Evolutionary conservation across 2,329 filamentous ascomycete genomes (phyloP), one percentile per base, ranked within the genome.

Genomic region (Falciphora oryzae): DNA sequence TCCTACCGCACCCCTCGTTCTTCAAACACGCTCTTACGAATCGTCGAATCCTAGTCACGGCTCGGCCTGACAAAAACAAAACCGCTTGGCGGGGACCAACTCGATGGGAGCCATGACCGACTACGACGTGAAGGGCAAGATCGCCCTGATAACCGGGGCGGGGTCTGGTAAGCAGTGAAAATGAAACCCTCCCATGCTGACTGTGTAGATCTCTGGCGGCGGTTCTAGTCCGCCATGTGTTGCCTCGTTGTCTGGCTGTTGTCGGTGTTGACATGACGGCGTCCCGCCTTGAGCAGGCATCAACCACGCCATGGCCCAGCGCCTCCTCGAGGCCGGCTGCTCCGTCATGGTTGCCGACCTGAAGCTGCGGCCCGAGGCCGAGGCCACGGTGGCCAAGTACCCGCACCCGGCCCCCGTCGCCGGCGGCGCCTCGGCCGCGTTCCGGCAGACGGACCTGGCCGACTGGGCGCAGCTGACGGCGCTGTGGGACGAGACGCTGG

Each of bases 311-410:
- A 76, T 78, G 65, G 71, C 73, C 59, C 67, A 69, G 27, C 66
- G 75, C 3, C 71, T 79, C 3, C 71, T 78, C 44, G 65, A 66
- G 3, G 71, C 71, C 25, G 75, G 74, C 64, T 78, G 73, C 67
- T 77, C 76, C 13, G 75, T 78, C 57, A 65, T 78, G 29, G 71
- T 78, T 53, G 77, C 70, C 57, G 76, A 79, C 66, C 68, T 78
- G 57, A 66, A 67, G 44, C 72, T 78, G 27, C 71, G 71, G 10
- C 70, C 74, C 18, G 75, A 76, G 65, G 74, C 76, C n/a, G 69
- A 74, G 58, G 64, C 69, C 16, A 68, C 78, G 14, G 64, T 77
- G n/a, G 64, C 66, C 6, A 53, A 53, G 44, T 53, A 76, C 61
- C 72, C 74, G 3, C 69, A 73, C 65, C 67, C 68, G 1, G 29